Conservation (phyloP, 2,329 filamentous ascomycete species). For the Trichophyton simii region DNA sequence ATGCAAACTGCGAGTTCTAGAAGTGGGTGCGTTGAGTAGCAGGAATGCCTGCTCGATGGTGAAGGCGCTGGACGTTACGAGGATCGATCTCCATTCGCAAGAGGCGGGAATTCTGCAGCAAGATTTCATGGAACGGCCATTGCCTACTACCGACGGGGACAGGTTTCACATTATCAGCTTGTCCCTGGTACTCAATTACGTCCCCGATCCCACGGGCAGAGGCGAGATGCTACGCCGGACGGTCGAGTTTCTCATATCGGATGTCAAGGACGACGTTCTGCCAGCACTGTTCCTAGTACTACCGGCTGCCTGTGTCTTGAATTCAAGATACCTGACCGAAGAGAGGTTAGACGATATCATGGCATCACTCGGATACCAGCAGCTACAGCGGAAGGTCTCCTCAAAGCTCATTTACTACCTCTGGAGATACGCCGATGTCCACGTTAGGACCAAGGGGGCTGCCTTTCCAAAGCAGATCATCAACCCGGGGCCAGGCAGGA, state of each 20-base stretch:
- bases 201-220: slow-evolving; percentile 60
- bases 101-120: slow-evolving; percentile 65
- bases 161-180: slow-evolving; percentile 83
- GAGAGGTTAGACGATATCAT: slow-evolving; percentile 58
- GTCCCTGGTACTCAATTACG: slow-evolving; percentile 87
- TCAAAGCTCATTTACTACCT: slow-evolving; percentile 79
- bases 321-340: slow-evolving; percentile 81
- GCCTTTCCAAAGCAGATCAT: slow-evolving; percentile 62
- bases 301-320: slow-evolving; percentile 73
- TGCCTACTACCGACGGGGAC: slow-evolving; percentile 47
- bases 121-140: slow-evolving; percentile 82
- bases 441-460: slow-evolving; percentile 8
- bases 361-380: slow-evolving; percentile 58
- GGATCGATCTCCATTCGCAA: slow-evolving; percentile 87
- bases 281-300: slow-evolving; percentile 72
- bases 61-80: slow-evolving; percentile 56
- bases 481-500: slow-evolving; percentile 60
- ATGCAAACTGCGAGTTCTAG: slow-evolving; percentile 53
- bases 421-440: slow-evolving; percentile 46
- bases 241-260: slow-evolving; percentile 50
- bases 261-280: slow-evolving; percentile 19
- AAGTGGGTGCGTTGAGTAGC: slow-evolving; percentile 77
- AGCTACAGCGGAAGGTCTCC: slow-evolving; percentile 57
- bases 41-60: slow-evolving; percentile 72
- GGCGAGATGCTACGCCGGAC: slow-evolving; percentile 78